Base-by-base conservation (phyloP, 1,284 basidiomycete species). In the Farysia itapuensis region DNA sequence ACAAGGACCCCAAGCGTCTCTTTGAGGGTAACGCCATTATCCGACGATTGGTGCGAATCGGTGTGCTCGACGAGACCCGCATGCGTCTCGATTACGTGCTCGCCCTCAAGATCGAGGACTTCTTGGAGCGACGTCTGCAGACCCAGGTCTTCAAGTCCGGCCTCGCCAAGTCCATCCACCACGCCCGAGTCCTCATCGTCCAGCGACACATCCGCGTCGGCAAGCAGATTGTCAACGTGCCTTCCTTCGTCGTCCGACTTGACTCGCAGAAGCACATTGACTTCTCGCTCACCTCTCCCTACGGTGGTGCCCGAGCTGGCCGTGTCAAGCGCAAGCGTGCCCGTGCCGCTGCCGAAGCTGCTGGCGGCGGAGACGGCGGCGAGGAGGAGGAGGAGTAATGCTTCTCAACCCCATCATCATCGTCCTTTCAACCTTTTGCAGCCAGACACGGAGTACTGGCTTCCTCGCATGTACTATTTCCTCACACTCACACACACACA, bases 81-180 rank as follows among this genome's bases (percentile, higher is more conserved):
- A 97, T 98, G 95, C 69, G 75, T 47, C 73, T 75, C 45, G 68
- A 97, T 88, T 98, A 97, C 87, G 94, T 97, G 82, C 83, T 98
- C 78, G 93, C 93, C 50, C 83, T 97, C 78, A 97, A 97, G 84
- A 88, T 97, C 73, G 94, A 99, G 81, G 94, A 98, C 81, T 99
- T 99, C 87, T 87, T 99, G 85, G 95, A 99, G 84, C 86, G 95
- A 74, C 84, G 95, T 74, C 82, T 99, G 74, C 95, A 98, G 83
- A 99, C 95, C 46, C 95, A 97, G 83, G 95, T 99, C 74, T 98
- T 97, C 89, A 98, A 98, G 85, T 86, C 85, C 66, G 92, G 93
- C 71, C 84, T 98, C 67, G 95, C 95, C 61, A 97, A 97, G 86
- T 88, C 86, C 72, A 96, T 98, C 75, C 95, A 99, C 81, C 95